Evolutionary conservation across 306 rosid species (phyloP).

Genomic region (Cicer judaicum): DNA sequence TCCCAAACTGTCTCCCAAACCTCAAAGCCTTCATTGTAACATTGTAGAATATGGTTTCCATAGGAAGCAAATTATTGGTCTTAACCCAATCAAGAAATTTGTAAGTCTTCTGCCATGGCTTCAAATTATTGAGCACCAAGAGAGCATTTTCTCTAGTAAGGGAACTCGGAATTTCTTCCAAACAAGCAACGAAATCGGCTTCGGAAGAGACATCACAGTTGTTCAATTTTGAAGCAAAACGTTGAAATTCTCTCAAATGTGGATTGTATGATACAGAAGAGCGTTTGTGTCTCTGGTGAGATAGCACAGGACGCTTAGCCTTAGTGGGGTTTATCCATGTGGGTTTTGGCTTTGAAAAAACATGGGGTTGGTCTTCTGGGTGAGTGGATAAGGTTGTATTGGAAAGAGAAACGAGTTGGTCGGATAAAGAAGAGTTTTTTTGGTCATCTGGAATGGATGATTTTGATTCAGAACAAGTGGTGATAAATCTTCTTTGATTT

Average conservation of each 20-base stretch:
- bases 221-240: slow-evolving; percentile 67
- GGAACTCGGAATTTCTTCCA: slow-evolving; percentile 69
- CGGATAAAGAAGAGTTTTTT: slow-evolving; percentile 70
- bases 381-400: slow-evolving; percentile 58
- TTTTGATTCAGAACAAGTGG: slow-evolving; percentile 49
- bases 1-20: slow-evolving; percentile 85
- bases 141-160: slow-evolving; percentile 73
- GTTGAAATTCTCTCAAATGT: slow-evolving; percentile 62
- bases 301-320: slow-evolving; percentile 69
- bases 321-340: slow-evolving; percentile 90
- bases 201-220: slow-evolving; percentile 57
- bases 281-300: slow-evolving; percentile 74
- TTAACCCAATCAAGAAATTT: slow-evolving; percentile 79
- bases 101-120: slow-evolving; percentile 79
- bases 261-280: slow-evolving; percentile 63
- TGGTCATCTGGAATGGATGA: slow-evolving; percentile 48
- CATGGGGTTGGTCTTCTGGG: slow-evolving; percentile 48
- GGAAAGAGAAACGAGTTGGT: slow-evolving; percentile 75
- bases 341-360: slow-evolving; percentile 74
- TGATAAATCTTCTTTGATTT: slow-evolving; percentile 36
- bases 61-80: slow-evolving; percentile 67
- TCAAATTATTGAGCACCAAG: slow-evolving; percentile 81
- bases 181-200: slow-evolving; percentile 58
- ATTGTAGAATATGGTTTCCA: slow-evolving; percentile 94
- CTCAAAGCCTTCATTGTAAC: slow-evolving; percentile 93